Evolutionary conservation across 164 flowering plant species (phyloP).

Genomic region (Nymphaea colorata): DNA sequence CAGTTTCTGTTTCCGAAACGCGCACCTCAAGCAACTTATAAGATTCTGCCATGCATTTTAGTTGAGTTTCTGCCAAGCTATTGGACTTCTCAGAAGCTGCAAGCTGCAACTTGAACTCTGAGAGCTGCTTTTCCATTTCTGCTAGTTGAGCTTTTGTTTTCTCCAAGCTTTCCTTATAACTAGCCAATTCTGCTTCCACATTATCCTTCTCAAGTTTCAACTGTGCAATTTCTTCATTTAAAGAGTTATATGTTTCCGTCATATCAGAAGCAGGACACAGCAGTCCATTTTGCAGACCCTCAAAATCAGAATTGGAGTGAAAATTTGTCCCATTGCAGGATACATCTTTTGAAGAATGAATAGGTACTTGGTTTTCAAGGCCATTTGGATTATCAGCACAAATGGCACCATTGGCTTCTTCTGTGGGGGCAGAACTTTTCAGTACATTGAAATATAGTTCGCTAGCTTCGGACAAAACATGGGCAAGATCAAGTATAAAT

Average conservation of each 20-base stretch:
- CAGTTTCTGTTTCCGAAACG: constrained; percentile 52
- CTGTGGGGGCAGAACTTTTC: constrained; percentile 37
- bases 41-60: constrained; percentile 97
- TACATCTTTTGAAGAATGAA: not conserved
- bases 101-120: constrained; percentile 62
- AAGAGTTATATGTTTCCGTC: constrained; percentile 23
- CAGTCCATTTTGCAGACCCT: not conserved
- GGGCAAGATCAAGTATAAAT: constrained; percentile 59
- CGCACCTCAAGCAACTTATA: constrained; percentile 78
- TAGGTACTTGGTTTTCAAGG: not conserved
- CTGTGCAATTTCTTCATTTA: constrained; percentile 51
- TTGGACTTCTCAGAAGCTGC: constrained; percentile 61
- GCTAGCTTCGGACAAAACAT: constrained; percentile 44
- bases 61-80: constrained; percentile 90
- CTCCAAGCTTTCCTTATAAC: constrained; percentile 47
- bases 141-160: constrained; percentile 41
- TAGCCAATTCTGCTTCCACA: constrained; percentile 37
- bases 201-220: constrained; percentile 62
- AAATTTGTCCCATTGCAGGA: not conserved
- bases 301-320: constrained; percentile 11
- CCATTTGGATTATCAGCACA: constrained; percentile 10
- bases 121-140: constrained; percentile 58
- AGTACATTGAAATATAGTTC: constrained; percentile 39
- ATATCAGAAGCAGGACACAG: constrained; percentile 30
- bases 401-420: constrained; percentile 49